A percentile compares a stretch with the other conserved stretches of the same genome.
Conservation (phyloP, 495 filamentous ascomycete genomes). For the Lichenothelia convexa region DNA sequence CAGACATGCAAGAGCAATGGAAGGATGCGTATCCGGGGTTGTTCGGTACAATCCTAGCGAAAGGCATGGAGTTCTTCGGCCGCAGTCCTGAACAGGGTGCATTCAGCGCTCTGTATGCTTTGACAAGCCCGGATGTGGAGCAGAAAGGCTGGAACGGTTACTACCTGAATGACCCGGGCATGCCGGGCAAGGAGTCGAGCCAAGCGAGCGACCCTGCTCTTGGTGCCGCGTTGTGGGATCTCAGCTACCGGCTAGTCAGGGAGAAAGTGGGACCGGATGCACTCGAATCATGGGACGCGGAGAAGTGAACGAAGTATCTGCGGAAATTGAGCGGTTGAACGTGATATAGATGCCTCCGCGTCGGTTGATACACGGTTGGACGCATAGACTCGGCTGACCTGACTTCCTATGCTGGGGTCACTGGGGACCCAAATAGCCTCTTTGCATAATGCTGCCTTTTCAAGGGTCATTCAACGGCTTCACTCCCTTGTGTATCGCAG, state of each 20-base stretch:
- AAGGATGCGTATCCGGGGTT: conserved; percentile 29
- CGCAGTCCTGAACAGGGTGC: conserved; percentile 25
- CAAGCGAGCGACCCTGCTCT: conserved; percentile 25
- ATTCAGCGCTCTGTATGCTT: conserved; percentile 25
- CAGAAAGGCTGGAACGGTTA: conserved; percentile 25
- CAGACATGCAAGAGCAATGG: conserved; percentile 30
- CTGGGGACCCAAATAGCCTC: too few relatives aligned
- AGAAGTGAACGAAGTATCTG: too few relatives aligned
- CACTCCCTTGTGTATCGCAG: conserved; percentile 89
- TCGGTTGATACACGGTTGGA: too few relatives aligned
- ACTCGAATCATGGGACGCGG: conserved; percentile 18
- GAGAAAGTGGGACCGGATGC: conserved; percentile 27
- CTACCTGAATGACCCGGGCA: conserved; percentile 24
- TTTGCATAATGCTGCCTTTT: too few relatives aligned
- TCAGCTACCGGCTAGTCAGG: conserved; percentile 25
- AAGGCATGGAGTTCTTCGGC: conserved; percentile 17
- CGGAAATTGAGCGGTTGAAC: too few relatives aligned
- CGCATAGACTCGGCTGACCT: too few relatives aligned
- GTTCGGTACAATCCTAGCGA: conserved; percentile 21
- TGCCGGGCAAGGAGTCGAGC: conserved; percentile 18
- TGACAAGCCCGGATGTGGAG: conserved; percentile 25
- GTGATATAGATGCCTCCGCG: too few relatives aligned
- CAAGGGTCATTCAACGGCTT: conserved; percentile 65
- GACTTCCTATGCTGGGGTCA: too few relatives aligned
- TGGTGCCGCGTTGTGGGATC: conserved; percentile 24